Percentiles rank a stretch among this genome's conserved stretches.
phyloP scores from a whole-genome alignment of 2,329 filamentous ascomycete genomes.

The Cercospora brassicicola region DNA sequence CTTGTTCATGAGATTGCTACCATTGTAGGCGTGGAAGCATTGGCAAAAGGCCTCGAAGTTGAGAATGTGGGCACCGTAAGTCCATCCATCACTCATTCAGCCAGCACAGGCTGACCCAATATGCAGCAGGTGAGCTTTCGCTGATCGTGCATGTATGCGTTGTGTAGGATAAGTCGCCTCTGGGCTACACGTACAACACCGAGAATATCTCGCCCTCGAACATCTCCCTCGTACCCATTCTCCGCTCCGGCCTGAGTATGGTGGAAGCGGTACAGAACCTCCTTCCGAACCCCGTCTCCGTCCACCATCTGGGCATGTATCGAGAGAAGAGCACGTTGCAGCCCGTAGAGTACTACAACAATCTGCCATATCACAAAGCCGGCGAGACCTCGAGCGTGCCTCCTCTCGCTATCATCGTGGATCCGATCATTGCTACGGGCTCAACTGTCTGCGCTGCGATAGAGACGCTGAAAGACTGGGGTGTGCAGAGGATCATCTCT shows the following conservation, averaged over 20 bases:
- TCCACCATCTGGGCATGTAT: constrained; percentile 94
- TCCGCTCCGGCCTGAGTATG: constrained; percentile 91
- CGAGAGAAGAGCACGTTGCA: constrained; percentile 83
- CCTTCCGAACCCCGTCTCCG: constrained; percentile 74
- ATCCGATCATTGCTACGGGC: constrained; percentile 91
- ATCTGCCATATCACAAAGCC: constrained; percentile 71
- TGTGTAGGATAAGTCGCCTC: constrained; percentile 69
- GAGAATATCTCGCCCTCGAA: constrained; percentile 62
- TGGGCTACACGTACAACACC: constrained; percentile 73
- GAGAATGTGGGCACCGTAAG: constrained; percentile 64
- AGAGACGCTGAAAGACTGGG: constrained; percentile 86
- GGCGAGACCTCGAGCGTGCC: constrained; percentile 49
- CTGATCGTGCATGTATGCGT: constrained; percentile 13
- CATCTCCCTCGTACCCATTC: constrained; percentile 83
- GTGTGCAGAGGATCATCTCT: constrained; percentile 76
- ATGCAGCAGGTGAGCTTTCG: constrained; percentile 18
- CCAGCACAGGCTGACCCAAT: constrained; percentile 29
- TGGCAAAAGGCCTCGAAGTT: constrained; percentile 62
- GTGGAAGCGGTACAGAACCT: constrained; percentile 81
- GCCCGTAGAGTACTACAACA: constrained; percentile 97
- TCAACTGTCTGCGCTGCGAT: constrained; percentile 88
- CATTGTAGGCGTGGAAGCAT: constrained; percentile 79
- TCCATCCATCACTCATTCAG: constrained; percentile 27
- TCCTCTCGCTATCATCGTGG: constrained; percentile 77
- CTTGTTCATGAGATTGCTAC: constrained; percentile 84